Evolutionary conservation across 352 stramenopile species (phyloP), one percentile per base, ranked within the genome.

Genomic region (Phytophthora citrophthora): DNA sequence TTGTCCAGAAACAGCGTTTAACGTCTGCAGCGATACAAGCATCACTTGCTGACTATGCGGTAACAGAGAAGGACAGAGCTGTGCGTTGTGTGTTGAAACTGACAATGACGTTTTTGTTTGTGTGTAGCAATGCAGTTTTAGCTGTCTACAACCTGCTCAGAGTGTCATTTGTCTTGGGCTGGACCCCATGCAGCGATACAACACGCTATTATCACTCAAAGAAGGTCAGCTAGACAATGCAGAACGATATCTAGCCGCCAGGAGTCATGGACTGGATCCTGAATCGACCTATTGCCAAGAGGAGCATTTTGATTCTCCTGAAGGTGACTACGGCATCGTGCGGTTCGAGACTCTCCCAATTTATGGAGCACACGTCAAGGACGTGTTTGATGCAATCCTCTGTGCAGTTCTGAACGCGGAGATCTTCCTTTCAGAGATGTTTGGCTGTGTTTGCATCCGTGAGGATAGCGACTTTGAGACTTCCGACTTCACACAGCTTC

Each of bases 391-490:
- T 5, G 74, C 76, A 0, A 67, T 83, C 3, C 52, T 64, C 29
- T 68, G 61, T 15, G 73, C 72, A 24, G 67, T 78, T 2, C 40
- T 56, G 18, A 86, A 88, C 48, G 41, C 77, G 16, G 80, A 89
- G 59, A 83, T 87, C 26, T 74, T 72, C 34, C 74, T 87, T 44
- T 81, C 80, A 2, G 80, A 87, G 54, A 72, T 69, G 20, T 71
- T 77, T 2, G 72, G 66, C 36, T 56, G 74, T 40, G 68, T 86
- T 45, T 75, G 68, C 4, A 70, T 83, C 41, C 74, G 74, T 9
- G 77, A 86, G 55, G 74, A 86, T 52, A 74, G 71, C 62, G 72
- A 87, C 40, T 79, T 71, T 32, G 72, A 72, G 27, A 77, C 70
- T n/a, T 36, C 57, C 11, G 69, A 72, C 20, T 59, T 81, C 15